Evolutionary conservation across 2,329 filamentous ascomycete species (phyloP).

Genomic region (Sclerotinia trifoliorum): DNA sequence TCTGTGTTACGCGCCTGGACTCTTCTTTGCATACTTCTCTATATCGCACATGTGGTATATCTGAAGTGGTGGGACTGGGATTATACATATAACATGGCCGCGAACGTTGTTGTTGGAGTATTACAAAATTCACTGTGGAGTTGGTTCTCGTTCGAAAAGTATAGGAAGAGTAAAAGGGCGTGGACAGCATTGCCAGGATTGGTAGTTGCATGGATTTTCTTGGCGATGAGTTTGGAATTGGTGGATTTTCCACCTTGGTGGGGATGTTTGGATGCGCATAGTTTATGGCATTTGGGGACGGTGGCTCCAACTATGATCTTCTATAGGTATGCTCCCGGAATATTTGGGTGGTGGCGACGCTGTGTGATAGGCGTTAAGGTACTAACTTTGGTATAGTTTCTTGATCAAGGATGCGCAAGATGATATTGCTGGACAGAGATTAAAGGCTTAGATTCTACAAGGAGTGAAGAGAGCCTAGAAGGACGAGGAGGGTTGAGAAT

Average conservation of each 20-base stretch:
- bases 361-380: neutral
- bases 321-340: conserved; percentile 74
- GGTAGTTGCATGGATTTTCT: conserved; percentile 85
- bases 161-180: conserved; percentile 64
- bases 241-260: conserved; percentile 87
- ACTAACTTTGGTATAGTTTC: conserved; percentile 57
- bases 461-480: neutral
- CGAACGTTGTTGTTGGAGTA: conserved; percentile 80
- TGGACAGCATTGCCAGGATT: conserved; percentile 92
- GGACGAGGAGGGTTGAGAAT: neutral
- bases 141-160: conserved; percentile 75
- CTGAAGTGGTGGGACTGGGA: conserved; percentile 86
- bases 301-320: conserved; percentile 84
- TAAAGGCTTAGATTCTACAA: conserved; percentile 61
- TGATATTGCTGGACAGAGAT: conserved; percentile 69
- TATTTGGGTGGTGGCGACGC: too few species aligned
- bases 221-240: conserved; percentile 94
- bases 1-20: conserved; percentile 72
- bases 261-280: conserved; percentile 87
- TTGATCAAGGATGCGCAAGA: conserved; percentile 81
- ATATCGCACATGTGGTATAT: conserved; percentile 75
- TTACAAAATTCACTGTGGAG: conserved; percentile 83
- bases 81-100: conserved; percentile 97
- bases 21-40: conserved; percentile 66
- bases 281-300: conserved; percentile 92